Conservation (phyloP, 2,329 filamentous ascomycete genomes). For the Aspergillus ochraceoroseus region DNA sequence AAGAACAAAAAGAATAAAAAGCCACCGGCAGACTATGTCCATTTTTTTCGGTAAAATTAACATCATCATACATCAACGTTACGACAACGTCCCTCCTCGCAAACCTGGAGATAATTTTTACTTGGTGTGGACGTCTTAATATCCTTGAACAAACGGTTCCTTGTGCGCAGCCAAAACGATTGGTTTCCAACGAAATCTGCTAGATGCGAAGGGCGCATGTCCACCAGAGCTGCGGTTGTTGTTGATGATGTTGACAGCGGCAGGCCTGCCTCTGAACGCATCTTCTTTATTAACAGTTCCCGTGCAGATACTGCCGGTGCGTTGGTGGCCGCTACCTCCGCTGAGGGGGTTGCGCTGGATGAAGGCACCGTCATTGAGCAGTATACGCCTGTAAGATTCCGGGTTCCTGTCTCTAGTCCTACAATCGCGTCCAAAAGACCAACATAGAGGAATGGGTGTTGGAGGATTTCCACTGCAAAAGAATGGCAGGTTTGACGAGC, state of each 20-base stretch:
- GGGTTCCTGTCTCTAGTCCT: conserved; percentile 64
- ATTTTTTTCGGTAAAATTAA: too few species aligned
- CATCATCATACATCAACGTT: conserved; percentile 34
- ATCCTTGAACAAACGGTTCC: conserved; percentile 38
- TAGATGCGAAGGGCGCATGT: conserved; percentile 33
- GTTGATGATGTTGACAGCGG: conserved; percentile 34
- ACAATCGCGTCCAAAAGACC: conserved; percentile 74
- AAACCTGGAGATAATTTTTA: conserved; percentile 40
- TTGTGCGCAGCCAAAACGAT: conserved; percentile 38
- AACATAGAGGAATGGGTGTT: conserved; percentile 88
- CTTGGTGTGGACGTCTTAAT: conserved; percentile 31
- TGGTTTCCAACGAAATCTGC: conserved; percentile 34
- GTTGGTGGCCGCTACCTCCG: conserved; percentile 18
- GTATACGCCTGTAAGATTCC: conserved; percentile 54
- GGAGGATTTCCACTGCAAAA: conserved; percentile 85
- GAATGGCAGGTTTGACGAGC: conserved; percentile 72
- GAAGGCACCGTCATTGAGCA: conserved; percentile 31
- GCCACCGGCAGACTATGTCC: too few species aligned
- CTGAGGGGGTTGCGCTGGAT: conserved; percentile 8
- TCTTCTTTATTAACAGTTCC: conserved; percentile 29
- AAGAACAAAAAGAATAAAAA: neutral
- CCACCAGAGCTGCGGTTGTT: conserved; percentile 34
- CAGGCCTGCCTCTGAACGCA: conserved; percentile 34
- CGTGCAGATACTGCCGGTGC: conserved; percentile 25
- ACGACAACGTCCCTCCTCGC: conserved; percentile 36